These are phyloP conservation scores for Colletotrichum nymphaeae DNA, from an alignment of 2,329 filamentous ascomycete genomes.

Conservation along the genomic window DNA sequence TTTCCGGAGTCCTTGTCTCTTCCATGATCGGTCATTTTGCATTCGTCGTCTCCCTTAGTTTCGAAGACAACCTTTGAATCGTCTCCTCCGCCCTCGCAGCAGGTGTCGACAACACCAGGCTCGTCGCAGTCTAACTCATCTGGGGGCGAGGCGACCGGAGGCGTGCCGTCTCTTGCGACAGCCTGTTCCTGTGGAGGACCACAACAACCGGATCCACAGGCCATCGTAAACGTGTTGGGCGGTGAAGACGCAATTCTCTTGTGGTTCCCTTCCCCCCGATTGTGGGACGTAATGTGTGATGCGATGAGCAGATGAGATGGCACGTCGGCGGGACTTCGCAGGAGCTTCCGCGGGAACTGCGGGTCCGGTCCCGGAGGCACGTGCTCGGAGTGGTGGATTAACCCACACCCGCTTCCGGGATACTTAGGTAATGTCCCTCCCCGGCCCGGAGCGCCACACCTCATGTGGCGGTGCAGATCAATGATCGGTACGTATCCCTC, in stretches of 20 bases:
- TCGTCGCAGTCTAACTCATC: background rate
- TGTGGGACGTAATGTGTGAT: background rate
- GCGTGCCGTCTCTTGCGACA: background rate
- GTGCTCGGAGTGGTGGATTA: background rate
- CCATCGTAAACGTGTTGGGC: background rate
- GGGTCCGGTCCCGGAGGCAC: background rate
- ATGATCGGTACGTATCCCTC: background rate
- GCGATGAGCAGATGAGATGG: background rate
- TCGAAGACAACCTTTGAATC: background rate
- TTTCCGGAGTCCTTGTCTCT: background rate
- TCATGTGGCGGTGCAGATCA: background rate
- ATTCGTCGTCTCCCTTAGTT: background rate
- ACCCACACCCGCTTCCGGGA: background rate
- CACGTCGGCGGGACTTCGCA: background rate
- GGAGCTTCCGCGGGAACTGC: background rate
- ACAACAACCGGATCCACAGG: slow-evolving; percentile 27
- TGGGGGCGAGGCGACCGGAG: background rate
- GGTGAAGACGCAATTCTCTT: too few species aligned
- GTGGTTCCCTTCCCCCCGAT: background rate
- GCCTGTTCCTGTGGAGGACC: background rate
- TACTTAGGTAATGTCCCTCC: background rate
- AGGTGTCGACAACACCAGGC: background rate
- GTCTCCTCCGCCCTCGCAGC: background rate
- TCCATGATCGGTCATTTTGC: background rate
- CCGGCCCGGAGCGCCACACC: background rate